Percentiles rank a stretch among this genome's conserved stretches.
Evolutionary conservation across 148 eudicot genomes (phyloP).

Genomic region (Silene uniflora): DNA sequence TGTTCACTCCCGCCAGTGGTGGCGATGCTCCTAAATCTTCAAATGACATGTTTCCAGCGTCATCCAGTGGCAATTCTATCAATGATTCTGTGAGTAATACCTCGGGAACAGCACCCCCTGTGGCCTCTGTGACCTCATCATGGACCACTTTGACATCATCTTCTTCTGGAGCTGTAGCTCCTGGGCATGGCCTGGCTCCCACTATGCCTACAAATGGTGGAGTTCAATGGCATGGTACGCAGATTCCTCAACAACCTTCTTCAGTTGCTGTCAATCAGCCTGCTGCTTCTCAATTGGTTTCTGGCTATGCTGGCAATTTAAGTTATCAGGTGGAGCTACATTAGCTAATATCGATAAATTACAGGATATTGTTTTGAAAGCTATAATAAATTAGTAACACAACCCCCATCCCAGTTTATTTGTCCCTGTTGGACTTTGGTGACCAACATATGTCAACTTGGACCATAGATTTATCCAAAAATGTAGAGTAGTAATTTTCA

Average conservation of each 20-base stretch:
- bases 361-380: not conserved
- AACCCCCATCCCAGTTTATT: not conserved
- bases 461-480: not conserved
- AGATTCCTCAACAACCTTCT: slow-evolving; percentile 41
- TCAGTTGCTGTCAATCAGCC: slow-evolving; percentile 13
- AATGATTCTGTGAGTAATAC: slow-evolving; percentile 30
- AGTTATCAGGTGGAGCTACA: slow-evolving; percentile 7
- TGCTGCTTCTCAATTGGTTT: not conserved
- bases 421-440: not conserved
- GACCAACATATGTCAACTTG: not conserved
- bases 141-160: slow-evolving; percentile 19
- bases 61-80: slow-evolving; percentile 31
- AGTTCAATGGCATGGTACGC: slow-evolving; percentile 48
- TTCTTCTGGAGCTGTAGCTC: slow-evolving; percentile 28
- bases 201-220: slow-evolving; percentile 31
- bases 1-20: slow-evolving; percentile 46
- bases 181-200: slow-evolving; percentile 26
- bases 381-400: not conserved
- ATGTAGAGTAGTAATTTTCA: too few relatives aligned
- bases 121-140: slow-evolving; percentile 25
- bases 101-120: slow-evolving; percentile 34
- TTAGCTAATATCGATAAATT: not conserved
- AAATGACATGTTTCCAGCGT: slow-evolving; percentile 33
- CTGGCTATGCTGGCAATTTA: slow-evolving; percentile 2
- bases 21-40: slow-evolving; percentile 23